Percentiles rank a stretch among this genome's conserved stretches.
These are phyloP conservation scores for Fusarium paranaense DNA, from an alignment of 2,329 filamentous ascomycete genomes.

Conservation along the genomic window DNA sequence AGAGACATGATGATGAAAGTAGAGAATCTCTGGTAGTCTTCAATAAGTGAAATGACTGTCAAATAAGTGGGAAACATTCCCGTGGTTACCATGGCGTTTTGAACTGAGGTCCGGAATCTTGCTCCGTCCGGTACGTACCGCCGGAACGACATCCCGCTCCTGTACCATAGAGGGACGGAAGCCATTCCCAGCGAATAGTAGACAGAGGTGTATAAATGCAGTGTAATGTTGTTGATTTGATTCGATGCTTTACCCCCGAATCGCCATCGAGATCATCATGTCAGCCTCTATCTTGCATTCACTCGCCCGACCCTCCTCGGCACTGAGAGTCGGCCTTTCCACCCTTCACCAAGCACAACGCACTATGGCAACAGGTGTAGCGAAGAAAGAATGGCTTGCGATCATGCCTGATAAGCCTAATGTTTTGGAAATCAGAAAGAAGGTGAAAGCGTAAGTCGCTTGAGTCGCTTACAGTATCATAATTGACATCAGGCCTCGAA, in stretches of 20 bases:
- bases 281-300: not conserved
- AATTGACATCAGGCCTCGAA: not conserved
- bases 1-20: not conserved
- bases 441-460: conserved; percentile 13
- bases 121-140: conserved; percentile 3
- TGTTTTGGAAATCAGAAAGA: conserved; percentile 16
- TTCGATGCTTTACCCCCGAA: not conserved
- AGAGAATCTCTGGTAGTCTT: not conserved
- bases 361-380: conserved; percentile 5
- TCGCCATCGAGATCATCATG: not conserved
- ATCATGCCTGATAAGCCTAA: conserved; percentile 22
- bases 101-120: not conserved
- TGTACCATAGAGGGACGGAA: not conserved
- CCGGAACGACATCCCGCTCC: conserved; percentile 15
- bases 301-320: not conserved
- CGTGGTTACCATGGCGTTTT: not conserved
- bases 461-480: not conserved
- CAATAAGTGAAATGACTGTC: not conserved
- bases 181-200: not conserved
- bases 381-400: conserved; percentile 13
- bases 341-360: not conserved
- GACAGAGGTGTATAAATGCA: not conserved
- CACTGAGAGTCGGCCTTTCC: not conserved
- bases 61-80: not conserved
- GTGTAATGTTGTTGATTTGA: no score